phyloP scores from a whole-genome alignment of 2,329 filamentous ascomycete species.

The Cladosporium phlei region DNA sequence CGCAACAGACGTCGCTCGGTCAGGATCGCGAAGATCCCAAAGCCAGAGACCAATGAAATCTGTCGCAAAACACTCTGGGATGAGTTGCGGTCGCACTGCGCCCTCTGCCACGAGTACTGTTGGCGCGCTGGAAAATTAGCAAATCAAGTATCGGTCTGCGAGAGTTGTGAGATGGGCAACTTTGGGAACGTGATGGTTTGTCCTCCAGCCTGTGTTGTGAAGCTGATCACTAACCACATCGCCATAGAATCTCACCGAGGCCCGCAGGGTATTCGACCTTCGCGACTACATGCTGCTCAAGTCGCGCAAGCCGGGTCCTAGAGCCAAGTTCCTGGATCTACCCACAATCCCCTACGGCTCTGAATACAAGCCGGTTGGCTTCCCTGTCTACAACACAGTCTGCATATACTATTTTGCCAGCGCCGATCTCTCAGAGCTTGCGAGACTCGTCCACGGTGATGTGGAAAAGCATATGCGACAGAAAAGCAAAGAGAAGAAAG shows the following conservation, averaged over 20 bases:
- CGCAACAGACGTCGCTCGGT: conserved; percentile 11
- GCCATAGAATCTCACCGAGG: conserved; percentile 13
- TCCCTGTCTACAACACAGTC: background rate
- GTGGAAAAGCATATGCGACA: conserved; percentile 9
- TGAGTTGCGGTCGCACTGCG: background rate
- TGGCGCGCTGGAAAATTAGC: background rate
- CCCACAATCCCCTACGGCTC: conserved; percentile 15
- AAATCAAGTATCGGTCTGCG: background rate
- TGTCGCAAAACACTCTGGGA: conserved; percentile 6
- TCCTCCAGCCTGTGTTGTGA: background rate
- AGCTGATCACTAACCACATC: background rate
- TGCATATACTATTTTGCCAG: conserved; percentile 12
- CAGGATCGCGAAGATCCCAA: conserved; percentile 8
- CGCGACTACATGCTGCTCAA: conserved; percentile 16
- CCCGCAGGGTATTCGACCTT: conserved; percentile 12
- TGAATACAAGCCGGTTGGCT: background rate
- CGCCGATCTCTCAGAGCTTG: conserved; percentile 14
- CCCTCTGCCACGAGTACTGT: background rate
- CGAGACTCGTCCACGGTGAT: conserved; percentile 14
- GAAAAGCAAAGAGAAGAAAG: background rate
- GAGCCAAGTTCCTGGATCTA: conserved; percentile 13
- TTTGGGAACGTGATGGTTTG: background rate
- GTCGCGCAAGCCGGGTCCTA: conserved; percentile 15
- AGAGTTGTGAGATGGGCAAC: background rate
- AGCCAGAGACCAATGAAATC: background rate